Percentiles rank a stretch among this genome's conserved stretches.
Conservation (phyloP, 2,329 filamentous ascomycete genomes). For the Trichoderma lentiforme region DNA sequence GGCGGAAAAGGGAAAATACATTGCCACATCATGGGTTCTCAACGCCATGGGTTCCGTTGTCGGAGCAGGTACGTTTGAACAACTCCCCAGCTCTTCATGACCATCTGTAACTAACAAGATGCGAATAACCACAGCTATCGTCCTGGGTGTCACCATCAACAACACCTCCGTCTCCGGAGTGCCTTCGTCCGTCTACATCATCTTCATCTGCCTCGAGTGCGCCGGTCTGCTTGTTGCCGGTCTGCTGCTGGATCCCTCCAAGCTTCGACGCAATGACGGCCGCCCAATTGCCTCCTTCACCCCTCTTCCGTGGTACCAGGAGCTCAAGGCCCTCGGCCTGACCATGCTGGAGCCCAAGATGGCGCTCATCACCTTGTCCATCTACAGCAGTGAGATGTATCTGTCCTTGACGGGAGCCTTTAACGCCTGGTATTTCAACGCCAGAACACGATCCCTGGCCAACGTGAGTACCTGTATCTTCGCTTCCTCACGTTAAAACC, state of each 20-base stretch:
- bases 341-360: slow-evolving; percentile 16
- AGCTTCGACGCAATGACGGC: slow-evolving; percentile 17
- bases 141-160: slow-evolving; percentile 12
- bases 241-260: slow-evolving; percentile 10
- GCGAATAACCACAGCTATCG: neutral
- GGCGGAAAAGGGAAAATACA: slow-evolving; percentile 78
- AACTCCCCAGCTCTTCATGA: too few species aligned
- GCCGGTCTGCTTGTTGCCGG: slow-evolving; percentile 4
- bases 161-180: slow-evolving; percentile 17
- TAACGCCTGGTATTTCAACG: slow-evolving; percentile 15
- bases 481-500: too few species aligned
- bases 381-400: slow-evolving; percentile 19
- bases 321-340: slow-evolving; percentile 16
- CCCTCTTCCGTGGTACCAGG: slow-evolving; percentile 15
- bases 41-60: slow-evolving; percentile 91
- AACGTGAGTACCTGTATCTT: neutral
- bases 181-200: slow-evolving; percentile 16
- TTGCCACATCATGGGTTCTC: slow-evolving; percentile 90
- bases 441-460: slow-evolving; percentile 14
- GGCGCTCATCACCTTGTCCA: slow-evolving; percentile 17
- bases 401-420: slow-evolving; percentile 15
- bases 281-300: slow-evolving; percentile 16
- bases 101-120: too few species aligned
- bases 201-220: slow-evolving; percentile 17
- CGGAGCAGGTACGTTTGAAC: slow-evolving; percentile 41